A percentile compares a stretch with the other conserved stretches of the same genome.
phyloP scores from a whole-genome alignment of 208 protist species.

The Strigomonas culicis region DNA sequence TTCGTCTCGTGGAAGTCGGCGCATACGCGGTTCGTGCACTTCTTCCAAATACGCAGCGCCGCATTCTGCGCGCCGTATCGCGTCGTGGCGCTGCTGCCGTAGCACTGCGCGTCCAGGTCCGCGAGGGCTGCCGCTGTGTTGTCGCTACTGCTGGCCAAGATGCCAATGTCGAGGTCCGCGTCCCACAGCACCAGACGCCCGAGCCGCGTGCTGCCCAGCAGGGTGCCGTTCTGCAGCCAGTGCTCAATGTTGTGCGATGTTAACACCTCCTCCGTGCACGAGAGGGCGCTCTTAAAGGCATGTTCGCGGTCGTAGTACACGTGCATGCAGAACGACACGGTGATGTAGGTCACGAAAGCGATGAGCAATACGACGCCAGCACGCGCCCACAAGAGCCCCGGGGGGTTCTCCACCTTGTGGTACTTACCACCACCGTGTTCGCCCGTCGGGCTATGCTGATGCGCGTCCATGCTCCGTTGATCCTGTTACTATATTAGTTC shows the following conservation, averaged over 20 bases:
- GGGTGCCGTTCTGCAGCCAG: constrained; percentile 80
- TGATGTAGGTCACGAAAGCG: constrained; percentile 46
- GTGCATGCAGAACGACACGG: constrained; percentile 56
- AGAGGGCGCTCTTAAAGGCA: constrained; percentile 55
- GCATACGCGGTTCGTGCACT: constrained; percentile 74
- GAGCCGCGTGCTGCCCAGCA: constrained; percentile 62
- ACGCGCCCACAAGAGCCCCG: constrained; percentile 36
- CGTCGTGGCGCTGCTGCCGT: constrained; percentile 25
- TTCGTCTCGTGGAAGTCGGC: constrained; percentile 66
- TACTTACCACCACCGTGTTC: too few relatives aligned
- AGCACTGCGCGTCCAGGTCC: constrained; percentile 49
- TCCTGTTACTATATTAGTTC: background rate
- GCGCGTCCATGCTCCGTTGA: background rate
- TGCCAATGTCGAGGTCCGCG: constrained; percentile 74
- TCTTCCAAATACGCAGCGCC: constrained; percentile 45
- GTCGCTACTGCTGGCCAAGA: constrained; percentile 26
- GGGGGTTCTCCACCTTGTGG: background rate
- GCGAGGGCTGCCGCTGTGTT: background rate
- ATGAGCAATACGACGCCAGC: constrained; percentile 45
- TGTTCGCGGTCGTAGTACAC: constrained; percentile 75
- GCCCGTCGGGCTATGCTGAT: background rate
- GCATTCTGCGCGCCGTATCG: background rate
- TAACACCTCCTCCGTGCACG: constrained; percentile 53
- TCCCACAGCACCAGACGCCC: constrained; percentile 83
- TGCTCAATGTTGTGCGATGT: constrained; percentile 21